Conservation (phyloP, 2,329 filamentous ascomycete genomes). For the Chaetomium olivaceum region DNA sequence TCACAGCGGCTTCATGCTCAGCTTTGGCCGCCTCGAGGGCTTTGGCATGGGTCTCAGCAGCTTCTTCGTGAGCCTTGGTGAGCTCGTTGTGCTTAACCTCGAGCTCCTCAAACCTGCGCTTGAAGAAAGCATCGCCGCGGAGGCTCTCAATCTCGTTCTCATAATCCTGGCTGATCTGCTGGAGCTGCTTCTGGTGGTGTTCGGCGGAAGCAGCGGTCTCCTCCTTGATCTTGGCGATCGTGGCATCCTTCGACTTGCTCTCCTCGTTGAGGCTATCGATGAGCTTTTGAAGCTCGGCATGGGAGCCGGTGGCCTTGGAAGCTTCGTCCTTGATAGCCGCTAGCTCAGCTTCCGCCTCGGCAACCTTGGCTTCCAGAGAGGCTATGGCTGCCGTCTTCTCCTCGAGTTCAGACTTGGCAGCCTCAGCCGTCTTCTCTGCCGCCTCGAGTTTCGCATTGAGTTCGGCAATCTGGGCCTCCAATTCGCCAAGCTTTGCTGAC, state of each 20-base stretch:
- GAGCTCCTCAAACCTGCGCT: conserved; percentile 62
- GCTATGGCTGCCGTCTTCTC: conserved; percentile 44
- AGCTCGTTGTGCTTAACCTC: conserved; percentile 58
- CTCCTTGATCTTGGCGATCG: conserved; percentile 53
- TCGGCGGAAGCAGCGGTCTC: conserved; percentile 45
- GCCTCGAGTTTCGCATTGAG: conserved; percentile 51
- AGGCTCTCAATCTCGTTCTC: conserved; percentile 66
- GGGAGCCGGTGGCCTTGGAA: conserved; percentile 48
- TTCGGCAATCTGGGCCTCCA: conserved; percentile 55
- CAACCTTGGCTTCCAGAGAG: conserved; percentile 44
- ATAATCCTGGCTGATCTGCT: conserved; percentile 61
- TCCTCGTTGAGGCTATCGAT: conserved; percentile 45
- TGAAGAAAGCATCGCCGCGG: conserved; percentile 63
- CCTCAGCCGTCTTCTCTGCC: conserved; percentile 48
- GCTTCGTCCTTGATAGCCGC: conserved; percentile 46
- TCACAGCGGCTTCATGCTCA: conserved; percentile 47
- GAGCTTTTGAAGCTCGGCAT: conserved; percentile 51
- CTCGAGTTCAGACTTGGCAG: conserved; percentile 48
- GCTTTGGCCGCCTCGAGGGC: conserved; percentile 47
- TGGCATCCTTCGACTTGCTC: conserved; percentile 45
- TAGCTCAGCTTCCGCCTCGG: conserved; percentile 50
- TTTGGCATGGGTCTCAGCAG: conserved; percentile 43
- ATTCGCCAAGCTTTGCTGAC: conserved; percentile 47
- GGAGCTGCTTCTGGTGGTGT: conserved; percentile 59
- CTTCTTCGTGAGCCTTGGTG: conserved; percentile 37